Conservation (phyloP, 192 early-diverging fungal genomes). For the Coemansia erecta region DNA sequence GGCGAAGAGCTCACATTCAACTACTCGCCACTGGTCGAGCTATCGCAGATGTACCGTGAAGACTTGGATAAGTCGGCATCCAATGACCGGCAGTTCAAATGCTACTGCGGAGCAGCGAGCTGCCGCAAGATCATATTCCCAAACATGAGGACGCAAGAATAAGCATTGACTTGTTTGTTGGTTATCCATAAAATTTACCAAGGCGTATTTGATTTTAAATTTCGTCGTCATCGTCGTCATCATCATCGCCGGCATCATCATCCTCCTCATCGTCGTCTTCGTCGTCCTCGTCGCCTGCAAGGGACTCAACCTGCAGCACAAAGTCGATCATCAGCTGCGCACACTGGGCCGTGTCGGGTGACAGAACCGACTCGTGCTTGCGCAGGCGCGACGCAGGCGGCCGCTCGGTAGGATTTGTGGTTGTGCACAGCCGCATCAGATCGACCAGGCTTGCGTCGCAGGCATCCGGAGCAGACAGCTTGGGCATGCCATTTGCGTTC, state of each 20-base stretch:
- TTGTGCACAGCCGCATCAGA: constrained; percentile 39
- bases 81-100: constrained; percentile 21
- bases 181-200: no score
- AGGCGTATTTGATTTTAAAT: neutral
- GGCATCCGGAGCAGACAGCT: constrained; percentile 15
- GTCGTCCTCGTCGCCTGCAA: constrained; percentile 30
- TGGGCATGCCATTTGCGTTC: constrained; percentile 45
- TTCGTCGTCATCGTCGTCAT: constrained; percentile 13
- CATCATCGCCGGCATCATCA: constrained; percentile 19
- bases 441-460: constrained; percentile 33
- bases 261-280: constrained; percentile 9
- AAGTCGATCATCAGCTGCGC: constrained; percentile 50
- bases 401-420: constrained; percentile 24
- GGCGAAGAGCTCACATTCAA: constrained; percentile 95
- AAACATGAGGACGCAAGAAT: neutral
- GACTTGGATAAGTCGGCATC: neutral
- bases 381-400: constrained; percentile 36
- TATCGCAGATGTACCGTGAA: neutral
- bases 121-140: constrained; percentile 7
- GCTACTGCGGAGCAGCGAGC: constrained; percentile 13
- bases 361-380: constrained; percentile 42
- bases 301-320: constrained; percentile 45
- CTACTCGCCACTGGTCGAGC: constrained; percentile 63
- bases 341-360: constrained; percentile 30
- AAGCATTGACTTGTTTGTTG: neutral